Percentiles rank a stretch among this genome's conserved stretches.
Evolutionary conservation across 306 rosid species (phyloP).

Genomic region (Adenanthera pavonina): DNA sequence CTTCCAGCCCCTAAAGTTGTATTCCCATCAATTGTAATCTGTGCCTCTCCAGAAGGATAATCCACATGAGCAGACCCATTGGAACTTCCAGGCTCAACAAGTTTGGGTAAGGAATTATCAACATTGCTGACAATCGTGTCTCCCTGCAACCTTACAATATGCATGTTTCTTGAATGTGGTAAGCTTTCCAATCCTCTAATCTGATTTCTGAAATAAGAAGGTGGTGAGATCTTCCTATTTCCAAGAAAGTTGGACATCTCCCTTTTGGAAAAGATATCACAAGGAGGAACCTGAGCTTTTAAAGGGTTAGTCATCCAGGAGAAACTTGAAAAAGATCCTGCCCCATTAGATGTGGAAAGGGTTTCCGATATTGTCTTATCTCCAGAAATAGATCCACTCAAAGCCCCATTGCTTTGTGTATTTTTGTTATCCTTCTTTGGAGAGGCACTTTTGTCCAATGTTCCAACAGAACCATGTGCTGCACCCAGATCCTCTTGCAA

Average conservation of each 20-base stretch:
- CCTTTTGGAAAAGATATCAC: slow-evolving; percentile 72
- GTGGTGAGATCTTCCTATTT: slow-evolving; percentile 61
- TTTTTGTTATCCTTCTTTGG: slow-evolving; percentile 40
- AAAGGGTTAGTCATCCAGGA: slow-evolving; percentile 64
- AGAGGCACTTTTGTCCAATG: slow-evolving; percentile 30
- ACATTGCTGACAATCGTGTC: slow-evolving; percentile 36
- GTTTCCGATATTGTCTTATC: slow-evolving; percentile 47
- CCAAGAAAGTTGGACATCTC: slow-evolving; percentile 73
- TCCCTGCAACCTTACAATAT: slow-evolving; percentile 38
- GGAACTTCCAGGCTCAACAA: slow-evolving; percentile 52
- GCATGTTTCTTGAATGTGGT: slow-evolving; percentile 50
- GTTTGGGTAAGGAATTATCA: slow-evolving; percentile 39
- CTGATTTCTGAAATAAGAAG: slow-evolving; percentile 53
- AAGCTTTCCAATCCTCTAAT: slow-evolving; percentile 45
- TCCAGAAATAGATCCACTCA: slow-evolving; percentile 44
- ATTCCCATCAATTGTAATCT: slow-evolving; percentile 44
- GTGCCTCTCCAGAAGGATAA: slow-evolving; percentile 43
- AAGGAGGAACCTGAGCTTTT: slow-evolving; percentile 82
- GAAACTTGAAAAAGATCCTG: slow-evolving; percentile 47
- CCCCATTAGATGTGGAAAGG: slow-evolving; percentile 46
- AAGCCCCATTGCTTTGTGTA: slow-evolving; percentile 38
- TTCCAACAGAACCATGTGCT: slow-evolving; percentile 43
- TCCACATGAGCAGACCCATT: slow-evolving; percentile 48
- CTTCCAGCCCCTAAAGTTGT: slow-evolving; percentile 47
- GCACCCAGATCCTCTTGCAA: slow-evolving; percentile 50